Conservation (phyloP, 805 yeast species). For the Ascoidea rubescens region DNA sequence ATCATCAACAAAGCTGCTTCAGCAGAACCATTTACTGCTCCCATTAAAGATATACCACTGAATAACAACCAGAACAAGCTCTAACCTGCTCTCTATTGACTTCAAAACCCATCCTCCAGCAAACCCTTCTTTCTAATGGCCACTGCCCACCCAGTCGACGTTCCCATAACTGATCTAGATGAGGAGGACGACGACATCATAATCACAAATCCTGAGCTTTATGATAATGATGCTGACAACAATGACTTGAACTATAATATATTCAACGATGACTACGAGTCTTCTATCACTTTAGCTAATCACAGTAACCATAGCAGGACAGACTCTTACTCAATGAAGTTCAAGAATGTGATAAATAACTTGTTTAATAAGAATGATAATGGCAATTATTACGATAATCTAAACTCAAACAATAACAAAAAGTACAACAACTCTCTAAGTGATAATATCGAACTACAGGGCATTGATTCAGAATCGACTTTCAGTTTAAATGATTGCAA, state of each 20-base stretch:
- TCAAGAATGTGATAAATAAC: constrained; percentile 1
- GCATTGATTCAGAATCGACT: constrained; percentile 13
- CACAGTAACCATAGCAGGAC: constrained; percentile 1
- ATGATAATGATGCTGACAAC: constrained; percentile 10
- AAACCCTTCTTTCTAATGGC: not conserved
- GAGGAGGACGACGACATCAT: constrained; percentile 27
- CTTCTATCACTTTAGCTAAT: not conserved
- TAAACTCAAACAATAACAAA: not conserved
- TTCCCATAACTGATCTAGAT: constrained; percentile 38
- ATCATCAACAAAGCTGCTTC: too few relatives aligned
- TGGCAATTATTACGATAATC: not conserved
- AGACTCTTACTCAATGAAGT: constrained; percentile 1
- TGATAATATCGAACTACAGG: not conserved
- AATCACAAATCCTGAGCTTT: constrained; percentile 12
- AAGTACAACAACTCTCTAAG: not conserved
- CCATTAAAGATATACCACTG: too few relatives aligned
- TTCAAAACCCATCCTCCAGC: too few relatives aligned
- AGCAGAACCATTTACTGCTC: too few relatives aligned
- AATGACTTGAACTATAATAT: constrained; percentile 9
- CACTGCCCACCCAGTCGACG: constrained; percentile 27
- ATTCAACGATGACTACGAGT: constrained; percentile 9
- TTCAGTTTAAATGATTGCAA: constrained; percentile 13
- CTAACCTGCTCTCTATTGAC: too few relatives aligned
- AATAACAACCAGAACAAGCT: too few relatives aligned
- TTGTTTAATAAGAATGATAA: not conserved